Evolutionary conservation across 2,329 filamentous ascomycete species (phyloP).

Genomic region (Fulvia fulva): DNA sequence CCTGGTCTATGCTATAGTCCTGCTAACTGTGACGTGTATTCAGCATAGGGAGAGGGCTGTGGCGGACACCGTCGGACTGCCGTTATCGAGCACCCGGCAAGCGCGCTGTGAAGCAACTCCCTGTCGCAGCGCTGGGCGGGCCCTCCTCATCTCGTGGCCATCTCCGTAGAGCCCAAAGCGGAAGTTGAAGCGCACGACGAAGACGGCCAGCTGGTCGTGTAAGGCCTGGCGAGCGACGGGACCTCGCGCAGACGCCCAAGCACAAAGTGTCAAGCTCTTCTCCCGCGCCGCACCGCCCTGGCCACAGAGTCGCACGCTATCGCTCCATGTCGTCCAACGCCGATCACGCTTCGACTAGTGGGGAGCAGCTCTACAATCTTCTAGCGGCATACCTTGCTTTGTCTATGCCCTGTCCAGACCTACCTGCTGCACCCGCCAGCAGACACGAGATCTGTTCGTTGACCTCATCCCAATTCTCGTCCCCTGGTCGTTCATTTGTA

Average conservation of each 20-base stretch:
- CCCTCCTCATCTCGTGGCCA: not conserved
- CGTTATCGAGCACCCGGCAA: not conserved
- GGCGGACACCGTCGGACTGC: not conserved
- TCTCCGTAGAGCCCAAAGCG: not conserved
- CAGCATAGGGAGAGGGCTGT: not conserved
- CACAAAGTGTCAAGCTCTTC: not conserved
- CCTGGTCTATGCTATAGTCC: not conserved
- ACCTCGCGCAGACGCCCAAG: not conserved
- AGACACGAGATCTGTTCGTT: too few relatives aligned
- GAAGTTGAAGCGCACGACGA: not conserved
- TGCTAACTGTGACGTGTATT: not conserved
- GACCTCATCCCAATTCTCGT: conserved; percentile 8
- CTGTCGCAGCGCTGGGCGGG: not conserved
- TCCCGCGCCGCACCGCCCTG: not conserved
- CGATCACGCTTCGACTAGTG: conserved; percentile 18
- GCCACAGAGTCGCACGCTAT: conserved; percentile 9
- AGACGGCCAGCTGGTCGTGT: not conserved
- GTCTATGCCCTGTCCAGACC: conserved; percentile 2
- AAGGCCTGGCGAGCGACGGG: not conserved
- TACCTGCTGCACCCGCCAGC: conserved; percentile 3
- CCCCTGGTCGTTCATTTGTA: conserved; percentile 9
- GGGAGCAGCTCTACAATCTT: conserved; percentile 3
- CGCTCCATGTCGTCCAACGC: conserved; percentile 12
- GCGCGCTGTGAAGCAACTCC: not conserved
- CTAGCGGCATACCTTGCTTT: conserved; percentile 13